phyloP scores from a whole-genome alignment of 139 green algal species.

The Chlorella sp. region DNA sequence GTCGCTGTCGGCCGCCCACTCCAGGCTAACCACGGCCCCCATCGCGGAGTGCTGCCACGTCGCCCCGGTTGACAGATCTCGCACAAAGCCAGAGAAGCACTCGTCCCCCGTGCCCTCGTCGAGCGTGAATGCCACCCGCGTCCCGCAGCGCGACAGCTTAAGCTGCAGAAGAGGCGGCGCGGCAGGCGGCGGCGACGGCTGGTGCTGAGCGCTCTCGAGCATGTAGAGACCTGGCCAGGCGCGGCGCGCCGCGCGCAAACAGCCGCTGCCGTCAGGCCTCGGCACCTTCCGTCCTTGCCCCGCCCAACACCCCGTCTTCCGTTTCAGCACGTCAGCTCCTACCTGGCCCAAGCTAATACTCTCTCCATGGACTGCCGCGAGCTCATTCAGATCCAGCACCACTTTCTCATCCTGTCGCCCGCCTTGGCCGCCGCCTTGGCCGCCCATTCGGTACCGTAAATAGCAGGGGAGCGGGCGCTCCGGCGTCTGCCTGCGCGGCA shows the following conservation, averaged over 20 bases:
- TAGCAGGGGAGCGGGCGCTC: constrained; percentile 14
- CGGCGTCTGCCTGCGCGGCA: constrained; percentile 1
- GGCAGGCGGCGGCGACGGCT: neutral
- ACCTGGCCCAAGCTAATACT: constrained; percentile 21
- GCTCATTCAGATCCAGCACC: constrained; percentile 32
- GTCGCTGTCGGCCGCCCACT: constrained; percentile 33
- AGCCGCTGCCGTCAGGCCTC: neutral
- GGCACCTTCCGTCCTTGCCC: neutral
- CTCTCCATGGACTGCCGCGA: constrained; percentile 26
- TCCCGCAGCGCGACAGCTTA: constrained; percentile 32
- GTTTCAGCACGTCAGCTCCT: neutral
- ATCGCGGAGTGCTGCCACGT: neutral
- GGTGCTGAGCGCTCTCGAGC: neutral
- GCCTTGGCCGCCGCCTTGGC: neutral
- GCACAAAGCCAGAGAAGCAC: neutral
- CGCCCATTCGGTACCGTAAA: neutral
- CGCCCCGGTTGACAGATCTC: neutral
- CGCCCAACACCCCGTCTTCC: neutral
- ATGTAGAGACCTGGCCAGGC: neutral
- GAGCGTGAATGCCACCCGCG: constrained; percentile 28
- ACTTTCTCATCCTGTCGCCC: constrained; percentile 10
- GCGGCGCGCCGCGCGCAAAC: neutral
- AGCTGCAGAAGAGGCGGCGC: constrained; percentile 9
- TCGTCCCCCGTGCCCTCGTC: constrained; percentile 11
- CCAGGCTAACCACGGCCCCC: constrained; percentile 21